A percentile compares a stretch with the other conserved stretches of the same genome.
Conservation (phyloP, 1,139 yeast genomes). For the Yamadazyma diospyri region DNA sequence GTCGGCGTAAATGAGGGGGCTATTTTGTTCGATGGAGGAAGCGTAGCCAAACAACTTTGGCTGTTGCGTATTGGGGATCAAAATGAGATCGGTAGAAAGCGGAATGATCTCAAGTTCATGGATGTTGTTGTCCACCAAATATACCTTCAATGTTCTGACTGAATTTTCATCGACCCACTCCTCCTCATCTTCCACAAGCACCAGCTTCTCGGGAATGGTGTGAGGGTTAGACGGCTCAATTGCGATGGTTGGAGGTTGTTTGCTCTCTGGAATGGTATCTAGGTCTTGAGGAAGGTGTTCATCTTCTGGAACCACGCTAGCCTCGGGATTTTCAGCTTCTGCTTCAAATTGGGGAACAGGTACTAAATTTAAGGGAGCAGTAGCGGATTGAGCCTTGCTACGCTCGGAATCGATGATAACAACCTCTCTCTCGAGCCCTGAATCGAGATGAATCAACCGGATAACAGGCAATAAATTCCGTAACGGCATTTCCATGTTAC, state of each 20-base stretch:
- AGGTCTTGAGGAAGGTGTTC: neutral
- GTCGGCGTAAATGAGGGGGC: slow-evolving; percentile 1
- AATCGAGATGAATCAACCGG: slow-evolving; percentile 14
- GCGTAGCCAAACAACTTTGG: slow-evolving; percentile 4
- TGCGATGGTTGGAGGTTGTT: no score
- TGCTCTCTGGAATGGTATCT: no score
- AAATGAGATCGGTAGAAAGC: slow-evolving; percentile 4
- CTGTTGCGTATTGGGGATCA: slow-evolving; percentile 2
- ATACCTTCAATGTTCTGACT: slow-evolving; percentile 6
- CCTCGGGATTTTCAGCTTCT: neutral
- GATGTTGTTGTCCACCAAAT: slow-evolving; percentile 4
- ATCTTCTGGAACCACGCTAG: neutral
- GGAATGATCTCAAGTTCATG: slow-evolving; percentile 2
- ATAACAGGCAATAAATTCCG: slow-evolving; percentile 19
- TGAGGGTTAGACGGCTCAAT: neutral
- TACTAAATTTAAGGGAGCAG: no score
- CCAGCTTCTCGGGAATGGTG: neutral
- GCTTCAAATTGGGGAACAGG: neutral
- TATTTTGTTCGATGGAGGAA: slow-evolving; percentile 1
- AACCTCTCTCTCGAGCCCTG: slow-evolving; percentile 10
- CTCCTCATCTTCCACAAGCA: neutral
- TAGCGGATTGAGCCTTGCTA: slow-evolving; percentile 1
- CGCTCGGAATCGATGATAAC: slow-evolving; percentile 1
- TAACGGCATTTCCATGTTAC: slow-evolving; percentile 16
- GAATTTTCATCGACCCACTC: slow-evolving; percentile 7